These are phyloP conservation scores for Boehmeria nivea DNA, from an alignment of 306 rosid species.

Conservation along the genomic window DNA sequence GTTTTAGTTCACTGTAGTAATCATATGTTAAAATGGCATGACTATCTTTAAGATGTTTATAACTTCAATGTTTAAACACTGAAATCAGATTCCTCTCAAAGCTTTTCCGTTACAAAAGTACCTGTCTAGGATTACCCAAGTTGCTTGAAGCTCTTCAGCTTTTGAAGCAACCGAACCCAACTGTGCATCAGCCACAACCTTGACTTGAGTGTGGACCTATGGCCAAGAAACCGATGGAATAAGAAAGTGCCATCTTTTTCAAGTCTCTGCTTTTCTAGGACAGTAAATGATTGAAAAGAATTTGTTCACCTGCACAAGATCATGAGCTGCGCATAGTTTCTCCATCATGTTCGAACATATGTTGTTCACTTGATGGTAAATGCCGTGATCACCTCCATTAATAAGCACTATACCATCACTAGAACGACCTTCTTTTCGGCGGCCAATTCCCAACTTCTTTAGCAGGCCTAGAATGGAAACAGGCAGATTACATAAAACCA, in stretches of 20 bases:
- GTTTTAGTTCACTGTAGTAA: no score
- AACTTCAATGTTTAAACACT: no score
- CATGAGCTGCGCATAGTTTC: conserved; percentile 18
- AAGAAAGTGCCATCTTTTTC: background rate
- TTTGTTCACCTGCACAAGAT: conserved; percentile 23
- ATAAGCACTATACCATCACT: no score
- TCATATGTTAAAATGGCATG: no score
- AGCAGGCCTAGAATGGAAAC: conserved; percentile 3
- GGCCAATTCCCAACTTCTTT: conserved; percentile 8
- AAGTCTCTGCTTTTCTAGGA: background rate
- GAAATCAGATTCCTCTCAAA: no score
- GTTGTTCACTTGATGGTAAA: conserved; percentile 4
- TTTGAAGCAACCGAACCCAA: no score
- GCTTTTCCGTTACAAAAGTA: no score
- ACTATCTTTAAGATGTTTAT: no score
- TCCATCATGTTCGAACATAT: conserved; percentile 12
- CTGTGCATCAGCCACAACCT: conserved; percentile 21
- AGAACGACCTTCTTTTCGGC: conserved; percentile 7
- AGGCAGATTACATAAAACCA: no score
- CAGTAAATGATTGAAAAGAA: no score
- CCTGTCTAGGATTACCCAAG: no score
- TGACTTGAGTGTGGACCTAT: conserved; percentile 19
- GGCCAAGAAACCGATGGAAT: background rate
- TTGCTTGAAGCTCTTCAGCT: no score
- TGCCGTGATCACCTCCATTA: conserved; percentile 10